Evolutionary conservation across 208 protist genomes (phyloP), one percentile per base, ranked within the genome.

Genomic region (Acanthamoeba triangularis): DNA sequence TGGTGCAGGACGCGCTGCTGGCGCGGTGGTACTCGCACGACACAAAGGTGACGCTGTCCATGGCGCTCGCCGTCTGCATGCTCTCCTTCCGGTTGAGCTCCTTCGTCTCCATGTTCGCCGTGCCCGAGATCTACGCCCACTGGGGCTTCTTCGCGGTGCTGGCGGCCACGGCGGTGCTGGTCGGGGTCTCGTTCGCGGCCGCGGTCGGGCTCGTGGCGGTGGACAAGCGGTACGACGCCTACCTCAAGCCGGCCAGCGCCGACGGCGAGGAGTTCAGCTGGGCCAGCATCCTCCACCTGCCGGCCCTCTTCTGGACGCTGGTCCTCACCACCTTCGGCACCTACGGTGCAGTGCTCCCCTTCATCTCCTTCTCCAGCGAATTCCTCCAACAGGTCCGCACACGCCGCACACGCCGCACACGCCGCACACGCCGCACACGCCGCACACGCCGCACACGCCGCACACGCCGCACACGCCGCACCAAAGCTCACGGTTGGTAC

Each of bases 331-430:
- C 69, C 23, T 78, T 78, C 37, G 69, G 69, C n/a, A 41, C 30
- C n/a, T 78, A 78, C 69, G 69, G 69, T 10, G 25, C 69, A 0
- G 69, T 78, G 37, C 69, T 78, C 28, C 69, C 69, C 16, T 78
- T 78, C 37, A 78, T 78, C n/a, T 78, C 69, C 37, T 78, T 78
- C 69, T 78, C 69, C 13, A 78, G 69, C 69, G 69, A 78, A n/a
- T 78, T 78, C 69, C 37, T 78, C 13, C 69, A 78, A n/a, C 69
- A 78, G 25, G 59, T 65, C 16, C 59, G 54, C 54, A 25, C 54
- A 61, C n/a, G 65, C 30, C 49, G 49, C n/a, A 11, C 7, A 54
- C 49, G 0, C 7, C 49, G n/a, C n/a, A n/a, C n/a, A n/a, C 49
- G 14, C 49, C n/a, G 10, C 49, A 54, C 7, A 11, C 49, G 14